phyloP scores from a whole-genome alignment of 352 stramenopile genomes.

The Phytopythium helicoides region DNA sequence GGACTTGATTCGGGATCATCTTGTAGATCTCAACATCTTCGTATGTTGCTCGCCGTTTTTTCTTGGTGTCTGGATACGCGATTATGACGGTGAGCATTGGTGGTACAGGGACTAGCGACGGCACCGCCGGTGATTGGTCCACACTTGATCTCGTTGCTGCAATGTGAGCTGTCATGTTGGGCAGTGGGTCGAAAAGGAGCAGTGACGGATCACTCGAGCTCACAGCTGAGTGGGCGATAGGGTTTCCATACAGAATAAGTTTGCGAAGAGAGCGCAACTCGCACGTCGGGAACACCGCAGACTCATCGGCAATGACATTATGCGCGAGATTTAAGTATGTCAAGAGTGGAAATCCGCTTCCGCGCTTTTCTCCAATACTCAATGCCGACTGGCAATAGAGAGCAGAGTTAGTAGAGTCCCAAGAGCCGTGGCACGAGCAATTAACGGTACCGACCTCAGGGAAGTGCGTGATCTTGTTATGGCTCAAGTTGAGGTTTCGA shows the following conservation, averaged over 20 bases:
- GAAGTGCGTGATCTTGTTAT: conserved; percentile 77
- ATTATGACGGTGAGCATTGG: conserved; percentile 37
- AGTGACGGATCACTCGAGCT: conserved; percentile 61
- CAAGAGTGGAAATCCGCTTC: conserved; percentile 59
- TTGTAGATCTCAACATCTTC: conserved; percentile 84
- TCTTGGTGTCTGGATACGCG: conserved; percentile 67
- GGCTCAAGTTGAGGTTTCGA: conserved; percentile 72
- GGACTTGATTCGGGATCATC: conserved; percentile 66
- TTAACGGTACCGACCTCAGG: conserved; percentile 37
- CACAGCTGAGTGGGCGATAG: conserved; percentile 54
- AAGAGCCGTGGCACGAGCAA: too few species aligned
- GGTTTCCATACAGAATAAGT: conserved; percentile 76
- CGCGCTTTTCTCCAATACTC: conserved; percentile 54
- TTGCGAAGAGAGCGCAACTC: conserved; percentile 63
- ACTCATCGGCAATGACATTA: conserved; percentile 61
- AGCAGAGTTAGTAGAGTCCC: background rate
- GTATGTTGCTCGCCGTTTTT: conserved; percentile 53
- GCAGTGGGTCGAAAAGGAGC: conserved; percentile 69
- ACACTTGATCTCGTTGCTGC: conserved; percentile 17
- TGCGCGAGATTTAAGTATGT: conserved; percentile 74
- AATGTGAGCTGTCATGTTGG: conserved; percentile 45
- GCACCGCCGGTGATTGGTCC: conserved; percentile 14
- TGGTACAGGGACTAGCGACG: background rate
- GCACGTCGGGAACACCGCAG: conserved; percentile 34
- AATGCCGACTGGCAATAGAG: conserved; percentile 31